Evolutionary conservation across 2,329 filamentous ascomycete species (phyloP).

Genomic region (Blastomyces gilchristii): DNA sequence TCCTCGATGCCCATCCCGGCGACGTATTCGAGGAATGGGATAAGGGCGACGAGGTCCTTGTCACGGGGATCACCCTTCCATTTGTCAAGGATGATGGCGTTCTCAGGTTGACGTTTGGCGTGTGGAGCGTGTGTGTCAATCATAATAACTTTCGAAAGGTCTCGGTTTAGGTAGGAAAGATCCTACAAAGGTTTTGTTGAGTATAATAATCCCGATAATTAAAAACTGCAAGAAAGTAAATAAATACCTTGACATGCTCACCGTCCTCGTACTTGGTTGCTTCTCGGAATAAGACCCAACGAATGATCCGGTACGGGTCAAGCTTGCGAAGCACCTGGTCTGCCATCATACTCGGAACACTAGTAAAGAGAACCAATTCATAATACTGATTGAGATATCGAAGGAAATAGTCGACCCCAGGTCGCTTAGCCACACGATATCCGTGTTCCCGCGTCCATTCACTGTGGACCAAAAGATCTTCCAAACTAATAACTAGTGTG

Average conservation of each 20-base stretch:
- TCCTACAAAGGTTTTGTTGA: constrained; percentile 48
- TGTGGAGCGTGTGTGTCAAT: constrained; percentile 78
- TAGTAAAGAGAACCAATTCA: constrained; percentile 92
- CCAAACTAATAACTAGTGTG: constrained; percentile 82
- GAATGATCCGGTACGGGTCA: constrained; percentile 88
- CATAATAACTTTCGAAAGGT: constrained; percentile 88
- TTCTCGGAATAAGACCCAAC: constrained; percentile 90
- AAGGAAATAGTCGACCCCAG: constrained; percentile 93
- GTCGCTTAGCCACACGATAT: constrained; percentile 89
- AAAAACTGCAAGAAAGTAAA: background rate
- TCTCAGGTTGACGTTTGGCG: constrained; percentile 85
- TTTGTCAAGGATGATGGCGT: constrained; percentile 81
- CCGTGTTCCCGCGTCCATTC: constrained; percentile 91
- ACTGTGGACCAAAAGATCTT: constrained; percentile 88
- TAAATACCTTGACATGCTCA: constrained; percentile 79
- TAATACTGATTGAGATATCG: constrained; percentile 97
- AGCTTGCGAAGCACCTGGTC: constrained; percentile 86
- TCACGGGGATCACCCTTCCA: constrained; percentile 81
- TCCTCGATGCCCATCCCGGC: constrained; percentile 87
- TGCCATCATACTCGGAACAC: constrained; percentile 69
- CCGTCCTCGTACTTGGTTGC: constrained; percentile 96
- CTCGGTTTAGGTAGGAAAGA: constrained; percentile 92
- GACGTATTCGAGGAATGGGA: constrained; percentile 96
- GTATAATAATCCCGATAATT: constrained; percentile 16
- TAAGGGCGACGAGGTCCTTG: constrained; percentile 74